These are phyloP conservation scores for Rhizopogon parksii DNA, from an alignment of 1,284 basidiomycete species.

Conservation along the genomic window DNA sequence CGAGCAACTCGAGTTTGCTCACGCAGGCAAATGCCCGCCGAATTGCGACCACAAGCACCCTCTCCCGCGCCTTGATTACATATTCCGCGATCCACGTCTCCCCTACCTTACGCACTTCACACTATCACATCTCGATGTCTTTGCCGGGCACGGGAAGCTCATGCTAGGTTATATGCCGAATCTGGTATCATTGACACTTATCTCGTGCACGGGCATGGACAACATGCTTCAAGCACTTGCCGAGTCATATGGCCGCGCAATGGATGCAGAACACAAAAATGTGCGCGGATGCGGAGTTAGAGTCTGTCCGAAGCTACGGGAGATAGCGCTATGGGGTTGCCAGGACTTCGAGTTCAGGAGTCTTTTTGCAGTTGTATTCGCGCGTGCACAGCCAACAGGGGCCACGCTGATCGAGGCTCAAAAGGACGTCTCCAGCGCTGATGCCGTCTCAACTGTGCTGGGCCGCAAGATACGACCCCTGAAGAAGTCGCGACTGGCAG, in stretches of 20 bases:
- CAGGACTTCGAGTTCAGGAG: constrained; percentile 33
- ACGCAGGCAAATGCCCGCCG: constrained; percentile 19
- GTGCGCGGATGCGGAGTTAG: constrained; percentile 21
- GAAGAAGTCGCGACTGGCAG: constrained; percentile 21
- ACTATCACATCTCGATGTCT: constrained; percentile 30
- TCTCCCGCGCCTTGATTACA: constrained; percentile 31
- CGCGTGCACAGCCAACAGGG: constrained; percentile 27
- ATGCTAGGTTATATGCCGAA: constrained; percentile 36
- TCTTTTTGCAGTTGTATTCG: constrained; percentile 31
- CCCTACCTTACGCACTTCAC: constrained; percentile 30
- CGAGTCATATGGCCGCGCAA: constrained; percentile 22
- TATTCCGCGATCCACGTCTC: constrained; percentile 39
- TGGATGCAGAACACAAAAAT: constrained; percentile 7
- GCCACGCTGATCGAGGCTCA: neutral
- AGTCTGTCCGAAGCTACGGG: constrained; percentile 44
- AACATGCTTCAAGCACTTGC: constrained; percentile 23
- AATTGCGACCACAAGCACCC: constrained; percentile 11
- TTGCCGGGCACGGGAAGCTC: constrained; percentile 20
- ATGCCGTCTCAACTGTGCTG: constrained; percentile 25
- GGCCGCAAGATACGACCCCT: constrained; percentile 27
- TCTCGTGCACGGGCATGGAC: constrained; percentile 26
- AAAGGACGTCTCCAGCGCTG: constrained; percentile 14
- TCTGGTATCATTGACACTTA: constrained; percentile 31
- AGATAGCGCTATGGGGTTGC: constrained; percentile 44
- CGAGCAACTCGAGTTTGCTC: constrained; percentile 36